Conservation (phyloP, 2,329 filamentous ascomycete genomes). For the Aspergillus aculeatinus region DNA sequence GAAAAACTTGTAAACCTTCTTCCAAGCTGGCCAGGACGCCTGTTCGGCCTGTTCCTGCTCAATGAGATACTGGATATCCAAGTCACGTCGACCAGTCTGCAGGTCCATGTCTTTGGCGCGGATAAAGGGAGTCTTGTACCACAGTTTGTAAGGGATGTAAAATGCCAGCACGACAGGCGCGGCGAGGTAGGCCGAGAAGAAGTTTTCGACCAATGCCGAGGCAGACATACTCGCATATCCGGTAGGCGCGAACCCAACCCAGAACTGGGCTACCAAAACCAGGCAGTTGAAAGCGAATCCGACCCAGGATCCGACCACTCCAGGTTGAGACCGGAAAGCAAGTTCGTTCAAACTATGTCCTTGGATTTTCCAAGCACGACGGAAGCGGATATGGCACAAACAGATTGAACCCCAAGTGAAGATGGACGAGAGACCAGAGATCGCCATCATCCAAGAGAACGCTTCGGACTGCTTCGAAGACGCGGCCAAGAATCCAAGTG, state of each 20-base stretch:
- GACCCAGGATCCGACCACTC: slow-evolving; percentile 75
- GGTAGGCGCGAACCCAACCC: slow-evolving; percentile 78
- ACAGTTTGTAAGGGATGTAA: slow-evolving; percentile 75
- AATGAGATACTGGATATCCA: slow-evolving; percentile 76
- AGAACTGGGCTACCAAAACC: slow-evolving; percentile 81
- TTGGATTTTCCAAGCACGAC: slow-evolving; percentile 69
- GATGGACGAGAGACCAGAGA: slow-evolving; percentile 70
- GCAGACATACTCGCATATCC: slow-evolving; percentile 51
- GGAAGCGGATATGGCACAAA: slow-evolving; percentile 89
- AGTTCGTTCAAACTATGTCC: slow-evolving; percentile 73
- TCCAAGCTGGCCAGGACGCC: slow-evolving; percentile 71
- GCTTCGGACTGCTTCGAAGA: slow-evolving; percentile 59
- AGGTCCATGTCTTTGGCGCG: slow-evolving; percentile 76
- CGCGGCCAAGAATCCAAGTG: slow-evolving; percentile 75
- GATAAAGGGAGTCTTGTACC: slow-evolving; percentile 67
- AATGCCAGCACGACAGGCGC: slow-evolving; percentile 57
- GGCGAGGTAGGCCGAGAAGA: slow-evolving; percentile 66
- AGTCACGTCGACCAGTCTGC: slow-evolving; percentile 77
- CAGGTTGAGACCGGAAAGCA: slow-evolving; percentile 77
- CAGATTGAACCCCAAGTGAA: slow-evolving; percentile 84
- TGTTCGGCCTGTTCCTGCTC: slow-evolving; percentile 77
- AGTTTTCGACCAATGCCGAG: slow-evolving; percentile 57
- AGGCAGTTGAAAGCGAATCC: slow-evolving; percentile 73
- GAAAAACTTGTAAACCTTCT: slow-evolving; percentile 70
- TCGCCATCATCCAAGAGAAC: slow-evolving; percentile 76